Base-by-base conservation (phyloP, 257 asterid genomes). In the Gentiana straminea region DNA sequence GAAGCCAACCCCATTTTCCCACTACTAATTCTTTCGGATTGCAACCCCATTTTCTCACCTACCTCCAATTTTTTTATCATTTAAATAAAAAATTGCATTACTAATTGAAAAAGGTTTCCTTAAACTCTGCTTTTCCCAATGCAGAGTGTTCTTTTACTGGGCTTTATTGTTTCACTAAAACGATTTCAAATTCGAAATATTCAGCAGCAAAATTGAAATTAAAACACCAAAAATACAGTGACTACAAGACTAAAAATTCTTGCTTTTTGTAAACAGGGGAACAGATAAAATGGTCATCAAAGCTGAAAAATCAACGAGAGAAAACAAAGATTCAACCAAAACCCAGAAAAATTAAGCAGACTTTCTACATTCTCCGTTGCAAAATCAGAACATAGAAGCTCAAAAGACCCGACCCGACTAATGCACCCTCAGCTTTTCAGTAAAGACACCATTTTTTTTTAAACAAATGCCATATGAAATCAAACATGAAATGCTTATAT, bases 1-100 rank as follows among this genome's bases (percentile, higher is more conserved):
- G 77, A 71, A 65, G 64, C 67, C 51, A 78, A 43, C 59, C 94
- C 81, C 94, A 81, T 89, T 50, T 62, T 58, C 61, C 58, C 61
- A 68, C 67, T 63, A 68, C 67, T 63, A 10, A 41, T 10, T 5
- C 46, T 41, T 41, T 7, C 46, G 9, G 46, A 41, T 5, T 41
- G 46, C 46, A 41, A 4, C 46, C 46, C 46, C 46, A 41, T 41
- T 41, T 41, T 41, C 46, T 5, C 46, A 41, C 46, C 46, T 5
- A 41, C 7, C 46, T 41, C 46, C 46, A 41, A 10, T 41, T 10
- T 41, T 41, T 5, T 5, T 5, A 41, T 41, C 46, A 41, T 10
- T 5, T 10, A 41, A 7, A 5, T 10, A 5, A 41, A 41, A 10
- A 41, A 41, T 7, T 10, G 9, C 7, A 41, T 41, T 41, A 10